Conservation (phyloP, 331 rosid species). For the Prunus yedoensis region DNA sequence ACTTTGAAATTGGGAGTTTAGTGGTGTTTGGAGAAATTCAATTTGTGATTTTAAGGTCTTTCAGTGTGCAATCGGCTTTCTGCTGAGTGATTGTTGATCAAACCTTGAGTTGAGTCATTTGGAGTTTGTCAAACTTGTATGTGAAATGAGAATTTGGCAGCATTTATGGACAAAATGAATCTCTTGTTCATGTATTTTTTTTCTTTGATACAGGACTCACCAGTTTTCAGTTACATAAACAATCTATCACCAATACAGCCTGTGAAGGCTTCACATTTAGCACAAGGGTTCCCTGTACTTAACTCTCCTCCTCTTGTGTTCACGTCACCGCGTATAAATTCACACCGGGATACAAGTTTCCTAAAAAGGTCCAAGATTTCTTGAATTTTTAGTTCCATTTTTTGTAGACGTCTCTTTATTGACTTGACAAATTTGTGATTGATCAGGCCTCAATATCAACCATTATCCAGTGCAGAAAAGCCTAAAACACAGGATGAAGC, state of each 20-base stretch:
- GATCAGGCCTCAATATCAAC: slow-evolving; percentile 37
- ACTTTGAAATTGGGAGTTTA: background rate
- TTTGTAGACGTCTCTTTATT: background rate
- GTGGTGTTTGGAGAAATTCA: background rate
- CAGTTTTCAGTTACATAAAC: slow-evolving; percentile 32
- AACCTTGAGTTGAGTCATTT: background rate
- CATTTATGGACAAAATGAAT: background rate
- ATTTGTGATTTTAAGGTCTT: background rate
- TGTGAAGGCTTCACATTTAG: slow-evolving; percentile 31
- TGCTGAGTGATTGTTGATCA: background rate
- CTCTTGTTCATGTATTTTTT: background rate
- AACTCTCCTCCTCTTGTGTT: slow-evolving; percentile 53
- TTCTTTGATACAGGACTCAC: slow-evolving; percentile 50
- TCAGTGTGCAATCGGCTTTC: background rate
- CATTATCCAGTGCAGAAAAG: slow-evolving; percentile 22
- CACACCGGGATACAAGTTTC: slow-evolving; percentile 34
- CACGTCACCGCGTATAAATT: slow-evolving; percentile 46
- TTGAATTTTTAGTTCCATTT: background rate
- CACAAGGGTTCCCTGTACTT: slow-evolving; percentile 38
- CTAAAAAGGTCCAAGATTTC: slow-evolving; percentile 38
- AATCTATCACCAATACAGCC: slow-evolving; percentile 50
- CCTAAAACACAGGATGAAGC: slow-evolving; percentile 28
- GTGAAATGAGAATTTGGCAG: background rate
- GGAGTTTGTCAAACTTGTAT: background rate
- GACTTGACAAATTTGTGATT: background rate